A percentile compares a stretch with the other conserved stretches of the same genome.
Conservation (phyloP, 2,329 filamentous ascomycete genomes). For the Calonectria pauciramosa region DNA sequence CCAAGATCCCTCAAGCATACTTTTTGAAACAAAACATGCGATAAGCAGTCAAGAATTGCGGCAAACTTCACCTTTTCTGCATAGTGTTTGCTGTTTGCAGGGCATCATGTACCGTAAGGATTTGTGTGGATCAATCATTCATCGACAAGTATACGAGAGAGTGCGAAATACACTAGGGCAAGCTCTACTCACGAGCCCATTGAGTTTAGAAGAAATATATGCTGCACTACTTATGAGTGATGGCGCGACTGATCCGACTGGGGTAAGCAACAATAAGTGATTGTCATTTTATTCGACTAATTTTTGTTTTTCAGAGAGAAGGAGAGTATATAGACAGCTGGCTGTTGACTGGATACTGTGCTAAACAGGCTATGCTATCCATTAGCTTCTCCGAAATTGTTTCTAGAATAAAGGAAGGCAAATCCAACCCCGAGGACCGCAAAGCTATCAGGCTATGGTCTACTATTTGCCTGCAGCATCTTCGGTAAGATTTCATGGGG, state of each 20-base stretch:
- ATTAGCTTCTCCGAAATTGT: conserved; percentile 12
- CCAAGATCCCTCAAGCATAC: background rate
- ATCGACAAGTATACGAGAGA: conserved; percentile 2
- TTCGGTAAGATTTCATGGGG: background rate
- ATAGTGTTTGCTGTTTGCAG: conserved; percentile 15
- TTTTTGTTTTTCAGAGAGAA: background rate
- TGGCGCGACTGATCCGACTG: background rate
- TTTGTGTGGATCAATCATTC: background rate
- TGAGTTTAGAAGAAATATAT: background rate
- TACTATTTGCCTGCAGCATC: conserved; percentile 6
- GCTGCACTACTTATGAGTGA: conserved; percentile 18
- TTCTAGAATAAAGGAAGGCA: background rate
- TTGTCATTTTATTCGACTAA: background rate
- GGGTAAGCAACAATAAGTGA: background rate
- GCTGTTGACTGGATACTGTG: conserved; percentile 15
- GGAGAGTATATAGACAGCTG: conserved; percentile 19
- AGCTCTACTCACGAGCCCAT: background rate
- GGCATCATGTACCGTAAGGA: conserved; percentile 8
- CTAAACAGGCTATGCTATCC: conserved; percentile 10
- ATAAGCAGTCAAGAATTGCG: background rate
- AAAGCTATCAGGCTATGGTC: conserved; percentile 10
- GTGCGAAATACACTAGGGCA: conserved; percentile 3
- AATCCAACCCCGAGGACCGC: background rate
- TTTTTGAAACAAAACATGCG: background rate
- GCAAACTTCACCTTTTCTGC: background rate